phyloP scores from a whole-genome alignment of 2,329 filamentous ascomycete species.

The Colletotrichum orbiculare region DNA sequence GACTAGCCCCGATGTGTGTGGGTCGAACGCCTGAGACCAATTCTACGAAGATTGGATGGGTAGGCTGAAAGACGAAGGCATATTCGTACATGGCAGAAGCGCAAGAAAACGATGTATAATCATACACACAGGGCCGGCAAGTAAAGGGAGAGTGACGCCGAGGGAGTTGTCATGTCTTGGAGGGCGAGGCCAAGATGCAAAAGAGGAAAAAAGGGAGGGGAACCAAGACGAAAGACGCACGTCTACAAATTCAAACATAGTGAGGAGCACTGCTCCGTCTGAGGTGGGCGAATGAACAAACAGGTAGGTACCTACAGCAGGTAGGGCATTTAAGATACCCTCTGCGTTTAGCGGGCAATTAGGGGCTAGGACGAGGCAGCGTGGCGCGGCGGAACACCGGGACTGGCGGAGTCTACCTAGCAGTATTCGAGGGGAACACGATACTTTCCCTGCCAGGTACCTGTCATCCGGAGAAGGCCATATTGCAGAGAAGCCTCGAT shows the following conservation, averaged over 20 bases:
- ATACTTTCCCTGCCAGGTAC: too few relatives aligned
- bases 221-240: too few relatives aligned
- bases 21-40: constrained; percentile 2
- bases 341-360: constrained; percentile 1
- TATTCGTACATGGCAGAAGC: not conserved
- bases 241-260: too few relatives aligned
- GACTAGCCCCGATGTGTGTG: constrained; percentile 18
- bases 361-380: constrained; percentile 13
- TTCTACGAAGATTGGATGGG: constrained; percentile 21
- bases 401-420: constrained; percentile 13
- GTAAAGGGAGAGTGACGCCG: constrained; percentile 11
- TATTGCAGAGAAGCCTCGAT: not conserved
- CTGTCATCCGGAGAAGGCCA: too few relatives aligned
- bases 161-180: constrained; percentile 11
- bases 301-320: too few relatives aligned
- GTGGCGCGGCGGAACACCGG: constrained; percentile 25
- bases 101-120: not conserved
- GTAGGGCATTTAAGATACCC: not conserved
- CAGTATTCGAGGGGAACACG: too few relatives aligned
- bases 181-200: constrained; percentile 1
- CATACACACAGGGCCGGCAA: not conserved
- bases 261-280: too few relatives aligned
- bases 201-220: too few relatives aligned
- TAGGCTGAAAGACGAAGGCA: not conserved
- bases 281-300: too few relatives aligned